phyloP scores from a whole-genome alignment of 192 early-diverging fungal genomes.

The Blastocladiella britannica region DNA sequence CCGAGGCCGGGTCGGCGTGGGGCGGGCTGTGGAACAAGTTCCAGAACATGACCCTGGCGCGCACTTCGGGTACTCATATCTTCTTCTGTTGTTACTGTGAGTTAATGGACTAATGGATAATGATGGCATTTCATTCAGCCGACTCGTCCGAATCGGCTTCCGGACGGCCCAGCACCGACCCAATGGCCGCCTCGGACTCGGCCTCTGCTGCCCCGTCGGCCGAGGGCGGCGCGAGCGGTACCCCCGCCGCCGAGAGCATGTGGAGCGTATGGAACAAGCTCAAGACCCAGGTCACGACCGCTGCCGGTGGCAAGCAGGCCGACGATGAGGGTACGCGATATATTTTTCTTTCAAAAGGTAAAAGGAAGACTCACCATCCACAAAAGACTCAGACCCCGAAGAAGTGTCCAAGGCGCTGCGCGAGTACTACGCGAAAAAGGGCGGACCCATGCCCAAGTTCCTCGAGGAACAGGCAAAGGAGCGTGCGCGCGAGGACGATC shows the following conservation, averaged over 20 bases:
- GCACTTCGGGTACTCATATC: neutral
- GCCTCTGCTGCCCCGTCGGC: too few relatives aligned
- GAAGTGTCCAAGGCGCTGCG: constrained; percentile 26
- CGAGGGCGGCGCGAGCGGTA: neutral
- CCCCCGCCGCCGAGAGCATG: neutral
- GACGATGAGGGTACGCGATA: neutral
- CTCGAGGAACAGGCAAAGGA: neutral
- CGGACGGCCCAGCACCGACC: too few relatives aligned
- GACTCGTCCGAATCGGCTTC: too few relatives aligned
- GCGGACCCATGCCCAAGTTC: constrained; percentile 1
- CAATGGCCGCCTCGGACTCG: too few relatives aligned
- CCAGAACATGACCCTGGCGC: neutral
- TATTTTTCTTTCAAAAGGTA: too few relatives aligned
- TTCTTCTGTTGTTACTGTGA: neutral
- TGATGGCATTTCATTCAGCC: too few relatives aligned
- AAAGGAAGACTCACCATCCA: too few relatives aligned
- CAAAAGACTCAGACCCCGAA: neutral
- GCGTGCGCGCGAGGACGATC: neutral
- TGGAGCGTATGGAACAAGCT: neutral
- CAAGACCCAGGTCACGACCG: neutral
- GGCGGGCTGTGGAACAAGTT: neutral
- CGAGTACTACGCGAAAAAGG: constrained; percentile 27
- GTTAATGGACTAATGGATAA: too few relatives aligned
- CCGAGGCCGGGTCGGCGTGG: neutral
- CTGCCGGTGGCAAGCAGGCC: neutral